These are phyloP conservation scores for Deinandra increscens DNA, from an alignment of 129 eudicot species.

Conservation along the genomic window DNA sequence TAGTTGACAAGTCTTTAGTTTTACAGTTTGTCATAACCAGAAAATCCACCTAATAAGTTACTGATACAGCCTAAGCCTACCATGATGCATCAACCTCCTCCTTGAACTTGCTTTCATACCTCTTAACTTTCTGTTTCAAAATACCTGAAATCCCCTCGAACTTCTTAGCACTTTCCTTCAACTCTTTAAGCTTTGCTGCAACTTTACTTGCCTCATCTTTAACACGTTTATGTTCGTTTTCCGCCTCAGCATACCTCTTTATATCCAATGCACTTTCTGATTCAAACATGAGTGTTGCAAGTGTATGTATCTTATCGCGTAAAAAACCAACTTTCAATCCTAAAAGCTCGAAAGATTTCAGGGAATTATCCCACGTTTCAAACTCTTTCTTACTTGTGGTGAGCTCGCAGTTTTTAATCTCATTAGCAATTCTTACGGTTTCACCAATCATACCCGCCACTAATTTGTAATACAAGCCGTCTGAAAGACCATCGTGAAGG, in stretches of 20 bases:
- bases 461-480: slow-evolving; percentile 48
- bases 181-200: slow-evolving; percentile 47
- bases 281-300: slow-evolving; percentile 40
- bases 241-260: slow-evolving; percentile 42
- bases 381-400: slow-evolving; percentile 47
- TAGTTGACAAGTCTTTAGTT: too few relatives aligned
- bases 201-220: slow-evolving; percentile 35
- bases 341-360: slow-evolving; percentile 57
- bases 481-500: slow-evolving; percentile 49
- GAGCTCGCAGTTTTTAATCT: slow-evolving; percentile 49
- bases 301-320: slow-evolving; percentile 40
- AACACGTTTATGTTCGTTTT: slow-evolving; percentile 22
- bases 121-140: slow-evolving; percentile 40
- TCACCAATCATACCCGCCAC: slow-evolving; percentile 62
- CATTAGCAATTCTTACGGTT: slow-evolving; percentile 52
- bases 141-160: slow-evolving; percentile 33
- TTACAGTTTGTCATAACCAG: too few relatives aligned
- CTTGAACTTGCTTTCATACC: slow-evolving; percentile 43
- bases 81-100: slow-evolving; percentile 60
- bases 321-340: slow-evolving; percentile 73
- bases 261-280: slow-evolving; percentile 28
- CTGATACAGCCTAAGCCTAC: slow-evolving; percentile 33
- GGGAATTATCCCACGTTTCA: slow-evolving; percentile 57
- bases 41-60: too few relatives aligned
- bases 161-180: slow-evolving; percentile 38